These are phyloP conservation scores for Ilyonectria destructans DNA, from an alignment of 2,329 filamentous ascomycete species.

Conservation along the genomic window DNA sequence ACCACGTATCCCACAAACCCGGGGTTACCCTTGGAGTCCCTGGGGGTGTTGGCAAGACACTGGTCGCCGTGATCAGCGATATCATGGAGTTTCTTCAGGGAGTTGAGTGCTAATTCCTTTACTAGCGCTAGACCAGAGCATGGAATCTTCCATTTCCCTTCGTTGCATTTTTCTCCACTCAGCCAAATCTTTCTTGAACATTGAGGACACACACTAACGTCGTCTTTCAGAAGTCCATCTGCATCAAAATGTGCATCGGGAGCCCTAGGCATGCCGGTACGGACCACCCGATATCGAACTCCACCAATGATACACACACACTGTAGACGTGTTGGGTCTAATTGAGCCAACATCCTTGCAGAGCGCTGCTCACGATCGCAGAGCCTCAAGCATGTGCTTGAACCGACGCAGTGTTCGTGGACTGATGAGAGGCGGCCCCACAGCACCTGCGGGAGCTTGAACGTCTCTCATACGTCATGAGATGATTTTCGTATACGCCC, in stretches of 20 bases:
- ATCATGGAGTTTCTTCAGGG: background rate
- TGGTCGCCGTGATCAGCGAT: too few species aligned
- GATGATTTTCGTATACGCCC: conserved; percentile 30
- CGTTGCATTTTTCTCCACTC: background rate
- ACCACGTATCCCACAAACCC: background rate
- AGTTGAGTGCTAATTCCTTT: background rate
- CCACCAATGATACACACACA: background rate
- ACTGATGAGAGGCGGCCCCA: background rate
- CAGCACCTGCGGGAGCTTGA: background rate
- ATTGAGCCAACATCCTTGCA: background rate
- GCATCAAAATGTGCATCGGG: background rate
- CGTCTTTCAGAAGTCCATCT: background rate
- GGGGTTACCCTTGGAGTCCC: background rate
- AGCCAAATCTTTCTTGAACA: background rate
- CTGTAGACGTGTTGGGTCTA: background rate
- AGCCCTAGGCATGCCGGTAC: background rate
- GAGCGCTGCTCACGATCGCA: background rate
- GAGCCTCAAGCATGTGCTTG: conserved; percentile 15
- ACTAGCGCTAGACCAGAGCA: background rate
- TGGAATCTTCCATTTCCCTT: background rate
- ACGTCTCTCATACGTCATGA: conserved; percentile 20
- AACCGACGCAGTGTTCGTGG: background rate
- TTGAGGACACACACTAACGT: background rate
- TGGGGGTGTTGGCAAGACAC: background rate
- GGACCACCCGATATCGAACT: background rate